Conservation (phyloP, 75 land plant genomes). For the Selaginella moellendorffii region DNA sequence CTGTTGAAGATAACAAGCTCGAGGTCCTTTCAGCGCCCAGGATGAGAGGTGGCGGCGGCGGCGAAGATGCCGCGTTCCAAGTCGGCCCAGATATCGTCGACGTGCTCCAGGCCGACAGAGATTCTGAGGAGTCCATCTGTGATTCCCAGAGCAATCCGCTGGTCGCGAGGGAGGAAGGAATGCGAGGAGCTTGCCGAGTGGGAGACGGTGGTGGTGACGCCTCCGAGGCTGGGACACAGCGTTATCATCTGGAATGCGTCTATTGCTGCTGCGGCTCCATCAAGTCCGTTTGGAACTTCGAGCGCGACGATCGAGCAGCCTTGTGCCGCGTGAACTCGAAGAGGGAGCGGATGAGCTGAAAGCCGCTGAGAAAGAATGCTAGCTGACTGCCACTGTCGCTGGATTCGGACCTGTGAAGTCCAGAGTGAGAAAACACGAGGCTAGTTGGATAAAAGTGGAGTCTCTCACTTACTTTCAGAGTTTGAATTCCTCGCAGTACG, state of each 20-base stretch:
- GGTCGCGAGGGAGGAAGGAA: not conserved
- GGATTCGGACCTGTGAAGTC: slow-evolving; percentile 29
- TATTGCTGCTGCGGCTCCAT: slow-evolving; percentile 14
- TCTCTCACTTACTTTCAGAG: slow-evolving; percentile 15
- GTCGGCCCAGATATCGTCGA: slow-evolving; percentile 21
- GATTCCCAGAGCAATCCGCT: slow-evolving; percentile 15
- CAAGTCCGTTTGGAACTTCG: slow-evolving; percentile 20
- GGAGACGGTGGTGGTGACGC: slow-evolving; percentile 16
- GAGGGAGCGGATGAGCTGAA: too few relatives aligned
- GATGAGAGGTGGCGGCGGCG: too few relatives aligned
- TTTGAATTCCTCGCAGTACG: slow-evolving; percentile 14
- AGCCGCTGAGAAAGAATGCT: not conserved
- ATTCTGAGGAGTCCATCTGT: slow-evolving; percentile 18
- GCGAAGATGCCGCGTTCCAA: slow-evolving; percentile 12
- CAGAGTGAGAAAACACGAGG: too few relatives aligned
- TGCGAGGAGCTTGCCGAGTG: slow-evolving; percentile 24
- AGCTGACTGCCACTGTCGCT: slow-evolving; percentile 17
- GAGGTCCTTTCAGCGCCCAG: too few relatives aligned
- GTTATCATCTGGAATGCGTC: slow-evolving; percentile 13
- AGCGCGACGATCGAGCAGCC: slow-evolving; percentile 14
- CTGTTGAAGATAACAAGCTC: too few relatives aligned
- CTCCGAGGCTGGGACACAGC: slow-evolving; percentile 19
- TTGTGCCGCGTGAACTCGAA: not conserved
- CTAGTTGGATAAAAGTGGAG: not conserved
- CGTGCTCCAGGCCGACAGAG: slow-evolving; percentile 20